These are phyloP conservation scores for Hemileccinum impolitum DNA, from an alignment of 768 basidiomycete species.

Conservation along the genomic window DNA sequence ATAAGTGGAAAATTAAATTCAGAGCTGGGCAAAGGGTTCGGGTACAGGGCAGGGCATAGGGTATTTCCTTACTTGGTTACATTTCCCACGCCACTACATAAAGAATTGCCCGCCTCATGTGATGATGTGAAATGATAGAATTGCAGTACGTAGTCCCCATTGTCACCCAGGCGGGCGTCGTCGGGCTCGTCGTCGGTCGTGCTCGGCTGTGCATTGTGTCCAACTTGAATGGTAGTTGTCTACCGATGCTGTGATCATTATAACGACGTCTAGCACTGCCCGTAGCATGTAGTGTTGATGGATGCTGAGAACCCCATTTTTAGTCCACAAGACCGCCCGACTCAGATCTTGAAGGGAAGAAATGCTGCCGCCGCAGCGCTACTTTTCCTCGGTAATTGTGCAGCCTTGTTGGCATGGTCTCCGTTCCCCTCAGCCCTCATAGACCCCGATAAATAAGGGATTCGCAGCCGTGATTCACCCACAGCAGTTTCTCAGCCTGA, in stretches of 20 bases:
- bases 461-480: constrained; percentile 19
- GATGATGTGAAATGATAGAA: constrained; percentile 9
- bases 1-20: constrained; percentile 62
- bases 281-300: too few relatives aligned
- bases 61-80: constrained; percentile 19
- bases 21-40: constrained; percentile 72
- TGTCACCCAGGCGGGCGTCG: not conserved
- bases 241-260: not conserved
- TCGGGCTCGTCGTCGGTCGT: not conserved
- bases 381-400: constrained; percentile 11
- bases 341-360: constrained; percentile 4
- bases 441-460: constrained; percentile 10
- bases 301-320: too few relatives aligned
- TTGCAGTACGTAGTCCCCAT: not conserved
- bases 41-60: constrained; percentile 40
- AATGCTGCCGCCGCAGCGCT: not conserved
- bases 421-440: constrained; percentile 18
- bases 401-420: constrained; percentile 20
- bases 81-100: constrained; percentile 27
- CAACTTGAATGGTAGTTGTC: too few relatives aligned
- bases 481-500: not conserved
- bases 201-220: not conserved
- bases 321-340: not conserved
- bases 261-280: not conserved
- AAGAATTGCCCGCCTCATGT: constrained; percentile 9